Evolutionary conservation across 1,284 basidiomycete genomes (phyloP), one percentile per base, ranked within the genome.

Genomic region (Ganoderma lucidum): DNA sequence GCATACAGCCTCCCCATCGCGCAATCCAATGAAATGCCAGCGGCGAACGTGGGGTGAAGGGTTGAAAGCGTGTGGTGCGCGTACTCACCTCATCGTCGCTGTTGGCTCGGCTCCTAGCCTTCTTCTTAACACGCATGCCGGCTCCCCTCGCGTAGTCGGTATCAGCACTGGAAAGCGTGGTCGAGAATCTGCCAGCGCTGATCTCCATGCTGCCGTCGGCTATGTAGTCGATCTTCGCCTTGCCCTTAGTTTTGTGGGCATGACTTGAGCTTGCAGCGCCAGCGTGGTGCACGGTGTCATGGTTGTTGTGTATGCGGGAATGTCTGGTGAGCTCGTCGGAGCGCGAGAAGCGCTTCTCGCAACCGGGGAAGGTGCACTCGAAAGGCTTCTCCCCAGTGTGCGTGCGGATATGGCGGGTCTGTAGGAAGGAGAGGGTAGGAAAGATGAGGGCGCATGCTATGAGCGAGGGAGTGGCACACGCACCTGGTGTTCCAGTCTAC

Each of bases 361-460:
- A 99, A n/a, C 92, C 90, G 0, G 95, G 92, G 80, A 94, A 96
- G 0, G 90, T 93, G 87, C 97, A 99, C 42, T 91, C 88, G 79
- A 98, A 98, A 1, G 97, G 97, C 78, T 98, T 98, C 81, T 99
- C 97, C 75, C 97, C 97, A 0, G 97, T 99, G 81, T 99, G 97
- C 0, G 97, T 99, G 68, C 97, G 93, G 67, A 99, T 97, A 80
- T 99, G 97, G 68, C 97, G 93, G 28, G 97, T 99, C 94, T 99
- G 81, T 0, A 64, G 56, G 53, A 62, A 48, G n/a, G 35, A 39
- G 39, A 74, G 0, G 63, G 59, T 48, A 62, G 55, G n/a, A 37
- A 41, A 41, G 74, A 76, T 70, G 62, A 75, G 64, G 67, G 67
- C 74, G 48, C 68, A 68, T 58, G 65, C 48, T 39, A 60, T 78